A percentile compares a stretch with the other conserved stretches of the same genome.
Conservation (phyloP, 1,284 basidiomycete species). For the Trametes versicolor region DNA sequence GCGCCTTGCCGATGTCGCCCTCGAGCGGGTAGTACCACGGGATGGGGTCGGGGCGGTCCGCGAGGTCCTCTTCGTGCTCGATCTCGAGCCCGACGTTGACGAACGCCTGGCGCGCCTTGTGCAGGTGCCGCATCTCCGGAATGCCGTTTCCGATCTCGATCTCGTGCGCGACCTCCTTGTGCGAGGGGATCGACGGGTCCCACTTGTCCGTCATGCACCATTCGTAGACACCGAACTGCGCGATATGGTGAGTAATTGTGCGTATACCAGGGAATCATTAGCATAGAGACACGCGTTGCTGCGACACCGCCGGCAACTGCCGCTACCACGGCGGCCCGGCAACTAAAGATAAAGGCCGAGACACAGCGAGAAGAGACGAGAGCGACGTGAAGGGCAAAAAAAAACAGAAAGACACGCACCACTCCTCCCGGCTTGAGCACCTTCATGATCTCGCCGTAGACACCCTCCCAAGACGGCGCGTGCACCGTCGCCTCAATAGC, state of each 20-base stretch:
- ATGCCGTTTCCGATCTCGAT: slow-evolving; percentile 97
- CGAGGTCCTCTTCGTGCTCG: slow-evolving; percentile 94
- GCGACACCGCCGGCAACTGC: too few species aligned
- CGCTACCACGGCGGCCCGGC: too few species aligned
- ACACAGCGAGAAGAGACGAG: too few species aligned
- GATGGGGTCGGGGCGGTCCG: slow-evolving; percentile 83
- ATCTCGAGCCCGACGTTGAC: slow-evolving; percentile 90
- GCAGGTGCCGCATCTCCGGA: slow-evolving; percentile 93
- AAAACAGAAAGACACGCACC: slow-evolving; percentile 65
- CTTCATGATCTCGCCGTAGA: slow-evolving; percentile 94
- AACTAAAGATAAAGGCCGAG: too few species aligned
- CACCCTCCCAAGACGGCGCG: slow-evolving; percentile 95
- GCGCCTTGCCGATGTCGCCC: slow-evolving; percentile 91
- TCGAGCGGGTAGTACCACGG: slow-evolving; percentile 98
- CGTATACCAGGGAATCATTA: too few species aligned
- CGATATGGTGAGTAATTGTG: slow-evolving; percentile 19
- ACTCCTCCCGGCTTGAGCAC: slow-evolving; percentile 97
- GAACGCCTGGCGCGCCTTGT: slow-evolving; percentile 81
- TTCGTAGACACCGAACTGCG: slow-evolving; percentile 95
- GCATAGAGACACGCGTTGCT: too few species aligned
- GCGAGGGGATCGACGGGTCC: slow-evolving; percentile 88
- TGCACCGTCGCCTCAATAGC: slow-evolving; percentile 99
- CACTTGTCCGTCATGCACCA: slow-evolving; percentile 99
- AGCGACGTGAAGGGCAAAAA: background rate
- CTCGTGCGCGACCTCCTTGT: slow-evolving; percentile 92